Evolutionary conservation across 2,329 filamentous ascomycete species (phyloP).

Genomic region (Phoma sp.): DNA sequence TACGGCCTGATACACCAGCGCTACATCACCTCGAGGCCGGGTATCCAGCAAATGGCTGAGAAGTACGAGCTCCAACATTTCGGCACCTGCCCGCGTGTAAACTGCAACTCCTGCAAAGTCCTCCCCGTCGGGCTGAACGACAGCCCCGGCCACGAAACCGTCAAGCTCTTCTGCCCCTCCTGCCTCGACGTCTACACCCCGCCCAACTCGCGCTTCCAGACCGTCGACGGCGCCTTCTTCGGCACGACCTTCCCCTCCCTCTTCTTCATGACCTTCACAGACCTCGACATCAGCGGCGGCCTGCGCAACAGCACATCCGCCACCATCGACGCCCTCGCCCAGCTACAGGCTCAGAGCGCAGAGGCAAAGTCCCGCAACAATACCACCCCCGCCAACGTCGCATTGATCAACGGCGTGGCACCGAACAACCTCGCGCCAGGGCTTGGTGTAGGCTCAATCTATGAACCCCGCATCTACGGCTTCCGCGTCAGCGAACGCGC

Average conservation of each 20-base stretch:
- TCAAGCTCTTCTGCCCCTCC: conserved; percentile 97
- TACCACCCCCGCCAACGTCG: conserved; percentile 44
- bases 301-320: conserved; percentile 63
- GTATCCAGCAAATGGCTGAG: conserved; percentile 99
- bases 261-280: conserved; percentile 98
- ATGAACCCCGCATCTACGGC: conserved; percentile 95
- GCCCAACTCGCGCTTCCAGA: conserved; percentile 96
- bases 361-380: conserved; percentile 45
- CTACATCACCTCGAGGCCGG: conserved; percentile 94
- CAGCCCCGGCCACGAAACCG: conserved; percentile 94
- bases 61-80: conserved; percentile 99
- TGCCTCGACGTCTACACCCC: conserved; percentile 98
- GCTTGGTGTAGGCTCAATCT: conserved; percentile 81
- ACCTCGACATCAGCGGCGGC: conserved; percentile 82
- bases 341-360: conserved; percentile 45
- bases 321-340: conserved; percentile 44
- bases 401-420: conserved; percentile 81
- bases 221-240: conserved; percentile 97
- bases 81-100: conserved; percentile 90
- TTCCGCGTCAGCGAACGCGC: conserved; percentile 93
- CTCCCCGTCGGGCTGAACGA: conserved; percentile 93
- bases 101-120: conserved; percentile 89
- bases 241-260: conserved; percentile 95
- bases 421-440: conserved; percentile 88
- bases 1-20: conserved; percentile 98